Evolutionary conservation across 2,329 filamentous ascomycete genomes (phyloP).

Genomic region (Botrytis byssoidea): DNA sequence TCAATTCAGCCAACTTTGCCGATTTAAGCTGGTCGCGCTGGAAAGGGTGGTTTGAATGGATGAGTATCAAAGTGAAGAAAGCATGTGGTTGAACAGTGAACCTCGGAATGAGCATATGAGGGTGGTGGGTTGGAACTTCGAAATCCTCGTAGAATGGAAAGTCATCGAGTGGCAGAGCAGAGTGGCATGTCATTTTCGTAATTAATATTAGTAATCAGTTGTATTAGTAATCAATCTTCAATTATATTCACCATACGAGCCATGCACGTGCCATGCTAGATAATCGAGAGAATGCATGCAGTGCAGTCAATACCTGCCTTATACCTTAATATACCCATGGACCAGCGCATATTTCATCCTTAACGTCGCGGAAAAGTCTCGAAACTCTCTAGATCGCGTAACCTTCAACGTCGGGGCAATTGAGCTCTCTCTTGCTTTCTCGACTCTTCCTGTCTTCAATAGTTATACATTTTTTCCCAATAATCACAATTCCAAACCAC

Average conservation of each 20-base stretch:
- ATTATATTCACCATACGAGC: background rate
- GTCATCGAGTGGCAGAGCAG: background rate
- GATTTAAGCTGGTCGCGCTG: background rate
- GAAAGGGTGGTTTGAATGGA: background rate
- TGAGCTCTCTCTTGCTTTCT: slow-evolving; percentile 2
- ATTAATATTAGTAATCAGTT: background rate
- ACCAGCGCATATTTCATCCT: slow-evolving; percentile 22
- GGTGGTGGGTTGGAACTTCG: background rate
- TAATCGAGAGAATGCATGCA: background rate
- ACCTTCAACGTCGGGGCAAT: slow-evolving; percentile 21
- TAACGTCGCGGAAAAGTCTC: slow-evolving; percentile 19
- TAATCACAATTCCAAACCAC: slow-evolving; percentile 8
- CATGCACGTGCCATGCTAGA: background rate
- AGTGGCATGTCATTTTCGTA: slow-evolving; percentile 6
- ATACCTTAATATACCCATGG: slow-evolving; percentile 16
- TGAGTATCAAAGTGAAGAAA: slow-evolving; percentile 3
- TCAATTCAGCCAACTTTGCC: background rate
- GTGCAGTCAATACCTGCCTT: background rate
- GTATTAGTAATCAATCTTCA: no score
- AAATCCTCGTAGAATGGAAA: background rate
- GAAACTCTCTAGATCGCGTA: slow-evolving; percentile 10
- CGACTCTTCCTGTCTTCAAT: slow-evolving; percentile 24
- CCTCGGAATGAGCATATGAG: slow-evolving; percentile 8
- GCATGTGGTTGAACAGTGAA: background rate
- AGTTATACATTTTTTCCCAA: background rate